Base-by-base conservation (phyloP, 2,329 filamentous ascomycete genomes). In the Leptographium wingfieldii region DNA sequence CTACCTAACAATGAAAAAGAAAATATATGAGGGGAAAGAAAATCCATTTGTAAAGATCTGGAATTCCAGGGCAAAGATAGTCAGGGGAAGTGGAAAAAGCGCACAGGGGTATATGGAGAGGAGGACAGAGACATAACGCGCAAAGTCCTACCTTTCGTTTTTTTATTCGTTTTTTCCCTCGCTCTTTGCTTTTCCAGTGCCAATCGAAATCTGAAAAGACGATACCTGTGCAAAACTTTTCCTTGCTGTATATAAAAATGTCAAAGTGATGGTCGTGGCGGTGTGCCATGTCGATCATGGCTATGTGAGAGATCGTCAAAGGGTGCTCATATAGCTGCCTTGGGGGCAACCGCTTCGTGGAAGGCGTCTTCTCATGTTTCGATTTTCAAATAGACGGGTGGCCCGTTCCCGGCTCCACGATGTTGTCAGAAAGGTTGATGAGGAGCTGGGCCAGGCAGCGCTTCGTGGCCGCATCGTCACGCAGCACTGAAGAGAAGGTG, bases 391-490 rank as follows among this genome's bases (percentile, higher is more conserved):
- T 63, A 16, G 59, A 43, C 19, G 63, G 64, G 57, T 69, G 68
- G 46, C 67, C 66, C 57, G 63, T 64, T 57, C 65, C 67, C 31
- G 72, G 63, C 60, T 83, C 80, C 58, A 79, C 85, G 62, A 92
- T 87, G 66, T 89, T 92, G 73, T 97, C 94, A 11, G 90, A 95
- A 59, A 99, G 83, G 70, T 97, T 97, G 75, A 97, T 95, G 62
- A 97, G 80, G 10, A 99, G 84, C 74, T 97, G 94, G n/a, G 92
- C 90, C 40, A 99, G 85, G 73, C 94, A 99, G 61, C 94, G 87
- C 78, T 99, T 99, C 0, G 94, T 99, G 1, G 94, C 94, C 16
- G 94, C 94, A 70, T 99, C 94, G 69, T 99, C 94, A 61, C 94
- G 88, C 40, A 99, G 85, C 53, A 99, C 94, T 0, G 92, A 92